Evolutionary conservation across 306 rosid genomes (phyloP).

Genomic region (Astragalus glycyphyllos): DNA sequence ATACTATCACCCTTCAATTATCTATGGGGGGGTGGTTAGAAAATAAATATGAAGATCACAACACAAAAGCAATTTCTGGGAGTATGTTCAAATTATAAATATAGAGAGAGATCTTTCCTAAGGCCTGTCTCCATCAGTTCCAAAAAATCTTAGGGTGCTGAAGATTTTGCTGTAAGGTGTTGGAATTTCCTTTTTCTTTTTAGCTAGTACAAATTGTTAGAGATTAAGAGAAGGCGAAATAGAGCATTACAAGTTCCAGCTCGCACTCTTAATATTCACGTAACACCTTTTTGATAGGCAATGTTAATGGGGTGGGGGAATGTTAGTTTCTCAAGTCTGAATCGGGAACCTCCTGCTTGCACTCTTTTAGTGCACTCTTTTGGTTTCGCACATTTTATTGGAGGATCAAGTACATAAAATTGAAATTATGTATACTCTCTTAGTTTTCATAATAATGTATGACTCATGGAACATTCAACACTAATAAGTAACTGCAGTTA

Average conservation of each 20-base stretch:
- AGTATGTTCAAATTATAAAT: not conserved
- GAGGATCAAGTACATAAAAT: not conserved
- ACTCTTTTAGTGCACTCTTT: too few relatives aligned
- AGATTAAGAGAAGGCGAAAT: too few relatives aligned
- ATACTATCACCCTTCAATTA: not conserved
- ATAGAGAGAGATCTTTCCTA: constrained; percentile 19
- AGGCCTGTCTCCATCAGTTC: constrained; percentile 29
- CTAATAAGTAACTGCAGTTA: not conserved
- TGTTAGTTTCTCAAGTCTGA: too few relatives aligned
- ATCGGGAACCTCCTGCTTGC: too few relatives aligned
- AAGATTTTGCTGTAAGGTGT: constrained; percentile 27
- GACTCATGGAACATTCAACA: constrained; percentile 4
- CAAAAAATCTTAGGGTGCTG: constrained; percentile 23
- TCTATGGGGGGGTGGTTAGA: not conserved
- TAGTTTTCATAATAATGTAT: constrained; percentile 9
- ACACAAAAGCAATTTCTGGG: constrained; percentile 7
- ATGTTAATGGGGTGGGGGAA: too few relatives aligned
- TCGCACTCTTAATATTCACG: too few relatives aligned
- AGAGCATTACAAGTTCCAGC: too few relatives aligned
- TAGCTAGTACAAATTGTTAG: too few relatives aligned
- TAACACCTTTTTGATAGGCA: too few relatives aligned
- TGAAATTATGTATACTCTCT: not conserved
- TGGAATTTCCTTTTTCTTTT: not conserved
- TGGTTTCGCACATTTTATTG: constrained; percentile 26
- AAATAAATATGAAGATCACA: too few relatives aligned